A percentile compares a stretch with the other conserved stretches of the same genome.
These are phyloP conservation scores for Pelargonium citronellum DNA, from an alignment of 441 rosid genomes.

Conservation along the genomic window DNA sequence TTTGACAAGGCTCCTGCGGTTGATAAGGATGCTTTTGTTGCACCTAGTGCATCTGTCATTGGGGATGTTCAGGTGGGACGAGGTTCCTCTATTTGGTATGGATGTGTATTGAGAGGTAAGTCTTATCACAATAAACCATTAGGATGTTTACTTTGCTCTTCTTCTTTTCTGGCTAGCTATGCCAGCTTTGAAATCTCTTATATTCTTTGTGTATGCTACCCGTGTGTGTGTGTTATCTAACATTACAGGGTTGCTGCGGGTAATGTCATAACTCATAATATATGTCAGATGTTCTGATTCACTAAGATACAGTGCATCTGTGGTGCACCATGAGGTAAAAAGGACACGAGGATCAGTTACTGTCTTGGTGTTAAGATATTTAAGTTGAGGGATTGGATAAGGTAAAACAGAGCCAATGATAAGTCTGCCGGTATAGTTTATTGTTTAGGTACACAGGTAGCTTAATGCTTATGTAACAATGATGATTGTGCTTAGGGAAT, in stretches of 20 bases:
- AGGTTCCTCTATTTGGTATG: constrained; percentile 10
- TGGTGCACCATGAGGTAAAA: neutral
- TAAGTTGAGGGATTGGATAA: neutral
- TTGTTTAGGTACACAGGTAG: too few relatives aligned
- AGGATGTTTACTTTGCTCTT: neutral
- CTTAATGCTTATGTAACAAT: too few relatives aligned
- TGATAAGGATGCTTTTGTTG: constrained; percentile 10
- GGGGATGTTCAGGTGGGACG: constrained; percentile 8
- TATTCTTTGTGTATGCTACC: neutral
- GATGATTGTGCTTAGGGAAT: too few relatives aligned
- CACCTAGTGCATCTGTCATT: constrained; percentile 8
- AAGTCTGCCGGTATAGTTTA: neutral
- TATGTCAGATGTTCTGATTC: neutral
- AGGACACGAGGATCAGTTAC: neutral
- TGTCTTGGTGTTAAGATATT: neutral
- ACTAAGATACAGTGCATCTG: neutral
- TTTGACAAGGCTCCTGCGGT: constrained; percentile 7
- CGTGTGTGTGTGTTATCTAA: neutral
- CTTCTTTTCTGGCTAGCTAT: neutral
- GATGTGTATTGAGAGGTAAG: constrained; percentile 10
- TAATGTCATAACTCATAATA: neutral
- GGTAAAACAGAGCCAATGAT: neutral
- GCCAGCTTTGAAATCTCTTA: neutral
- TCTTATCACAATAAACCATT: neutral
- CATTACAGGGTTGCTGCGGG: neutral